Evolutionary conservation across 192 early-diverging fungal species (phyloP).

Genomic region (Phlyctochytrium planicorne): DNA sequence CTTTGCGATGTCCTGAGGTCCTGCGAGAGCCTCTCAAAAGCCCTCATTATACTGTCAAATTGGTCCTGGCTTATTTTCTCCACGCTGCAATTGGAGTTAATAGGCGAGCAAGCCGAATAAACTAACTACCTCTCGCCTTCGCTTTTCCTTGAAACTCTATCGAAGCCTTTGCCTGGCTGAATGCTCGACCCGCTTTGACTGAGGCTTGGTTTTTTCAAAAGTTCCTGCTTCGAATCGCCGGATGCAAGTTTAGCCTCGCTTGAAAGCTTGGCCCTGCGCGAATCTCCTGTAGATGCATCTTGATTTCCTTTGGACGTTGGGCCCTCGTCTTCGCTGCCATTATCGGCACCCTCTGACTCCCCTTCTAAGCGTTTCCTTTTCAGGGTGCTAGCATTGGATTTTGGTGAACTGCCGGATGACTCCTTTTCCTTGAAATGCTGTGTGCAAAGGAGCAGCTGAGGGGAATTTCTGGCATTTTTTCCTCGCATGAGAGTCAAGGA

Average conservation of each 20-base stretch:
- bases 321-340: neutral
- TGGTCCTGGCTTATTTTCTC: neutral
- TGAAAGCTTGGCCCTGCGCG: too few relatives aligned
- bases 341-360: neutral
- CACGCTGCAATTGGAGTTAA: too few relatives aligned
- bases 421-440: constrained; percentile 3
- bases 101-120: too few relatives aligned
- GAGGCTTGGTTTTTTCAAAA: too few relatives aligned
- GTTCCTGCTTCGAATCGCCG: too few relatives aligned
- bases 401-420: neutral
- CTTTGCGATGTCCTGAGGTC: too few relatives aligned
- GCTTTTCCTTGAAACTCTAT: too few relatives aligned
- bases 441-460: neutral
- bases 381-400: neutral
- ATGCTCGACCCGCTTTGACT: too few relatives aligned
- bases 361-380: constrained; percentile 3
- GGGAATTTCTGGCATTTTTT: constrained; percentile 3
- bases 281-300: neutral
- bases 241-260: too few relatives aligned
- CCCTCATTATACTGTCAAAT: neutral
- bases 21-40: neutral
- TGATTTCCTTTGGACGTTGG: neutral
- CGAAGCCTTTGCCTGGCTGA: too few relatives aligned
- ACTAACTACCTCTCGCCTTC: too few relatives aligned
- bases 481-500: neutral